Base-by-base conservation (phyloP, 2,329 filamentous ascomycete genomes). In the Microcyclosporella mali region DNA sequence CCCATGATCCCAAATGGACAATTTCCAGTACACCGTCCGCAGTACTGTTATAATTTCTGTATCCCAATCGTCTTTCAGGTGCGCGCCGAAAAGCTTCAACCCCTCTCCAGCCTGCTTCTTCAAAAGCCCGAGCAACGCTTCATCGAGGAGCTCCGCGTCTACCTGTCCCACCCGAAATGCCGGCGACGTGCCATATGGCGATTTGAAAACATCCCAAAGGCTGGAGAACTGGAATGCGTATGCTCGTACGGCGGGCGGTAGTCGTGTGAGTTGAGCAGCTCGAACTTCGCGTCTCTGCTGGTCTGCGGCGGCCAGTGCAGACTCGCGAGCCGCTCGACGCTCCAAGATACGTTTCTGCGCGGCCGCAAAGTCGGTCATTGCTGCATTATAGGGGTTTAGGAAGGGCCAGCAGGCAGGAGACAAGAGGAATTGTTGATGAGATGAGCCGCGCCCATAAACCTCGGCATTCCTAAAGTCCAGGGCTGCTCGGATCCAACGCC, bases 1-100 rank as follows among this genome's bases (percentile, higher is more conserved):
- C 64, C 95, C 83, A 64, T 95, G 87, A 65, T 97, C 89, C 92
- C 92, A 98, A 45, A 98, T 82, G 12, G 85, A 88, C 49, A 98
- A 77, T 67, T 98, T 98, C 73, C 95, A 98, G 6, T 98, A 71
- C 2, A 88, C 71, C 2, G 84, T 79, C 35, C 90, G 77, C 43
- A 98, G 72, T 0, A 73, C 77, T 19, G 95, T 74, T 49, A 84
- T 74, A 41, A 97, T 90, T 68, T 97, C 92, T 40, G 85, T 75
- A 11, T 82, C 81, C 81, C 87, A 95, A 58, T 94, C 86, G 63
- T 95, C 88, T 45, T 84, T 79, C 33, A 94, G 67, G 63, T 89
- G 79, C 12, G 73, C 82, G 35, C 84, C 83, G 53, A 89, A 84
- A 64, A 95, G 92, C 62, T 89, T 94, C 45, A 97, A 70, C 10